These are phyloP conservation scores for Amesomyces nigricolor DNA, from an alignment of 2,329 filamentous ascomycete species.

Conservation along the genomic window DNA sequence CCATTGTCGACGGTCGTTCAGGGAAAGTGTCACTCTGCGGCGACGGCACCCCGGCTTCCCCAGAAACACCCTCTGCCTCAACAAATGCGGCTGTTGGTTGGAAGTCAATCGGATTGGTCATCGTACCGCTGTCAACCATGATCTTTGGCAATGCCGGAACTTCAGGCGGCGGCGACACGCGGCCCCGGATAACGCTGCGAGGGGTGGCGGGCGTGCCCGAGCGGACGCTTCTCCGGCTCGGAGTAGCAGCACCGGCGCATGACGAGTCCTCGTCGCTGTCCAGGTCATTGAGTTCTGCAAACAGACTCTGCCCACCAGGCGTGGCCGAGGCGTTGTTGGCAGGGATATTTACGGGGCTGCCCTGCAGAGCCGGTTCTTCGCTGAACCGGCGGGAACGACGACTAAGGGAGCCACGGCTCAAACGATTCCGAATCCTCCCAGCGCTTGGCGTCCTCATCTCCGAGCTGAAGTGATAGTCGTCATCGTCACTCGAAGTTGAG, in stretches of 20 bases:
- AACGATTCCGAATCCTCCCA: conserved; percentile 65
- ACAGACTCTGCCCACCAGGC: conserved; percentile 65
- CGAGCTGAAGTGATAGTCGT: conserved; percentile 49
- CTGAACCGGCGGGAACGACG: conserved; percentile 57
- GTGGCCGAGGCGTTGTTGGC: conserved; percentile 46
- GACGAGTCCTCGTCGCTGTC: conserved; percentile 67
- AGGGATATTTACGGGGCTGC: conserved; percentile 54
- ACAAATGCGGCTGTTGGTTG: conserved; percentile 18
- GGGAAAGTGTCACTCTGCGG: conserved; percentile 28
- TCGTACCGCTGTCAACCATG: conserved; percentile 56
- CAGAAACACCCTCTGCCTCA: neutral
- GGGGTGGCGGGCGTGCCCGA: conserved; percentile 48
- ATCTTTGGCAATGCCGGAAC: conserved; percentile 46
- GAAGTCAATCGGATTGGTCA: conserved; percentile 54
- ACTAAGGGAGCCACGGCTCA: conserved; percentile 56
- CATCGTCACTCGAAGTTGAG: conserved; percentile 77
- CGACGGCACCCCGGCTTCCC: conserved; percentile 14
- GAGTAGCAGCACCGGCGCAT: conserved; percentile 46
- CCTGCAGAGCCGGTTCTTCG: conserved; percentile 52
- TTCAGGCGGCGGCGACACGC: conserved; percentile 42
- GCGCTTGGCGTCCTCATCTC: conserved; percentile 58
- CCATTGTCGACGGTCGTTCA: conserved; percentile 38
- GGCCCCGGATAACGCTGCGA: conserved; percentile 40
- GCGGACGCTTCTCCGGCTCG: conserved; percentile 44
- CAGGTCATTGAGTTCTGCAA: conserved; percentile 82